phyloP scores from a whole-genome alignment of 1,284 basidiomycete species.

The Trichosporon inkin region DNA sequence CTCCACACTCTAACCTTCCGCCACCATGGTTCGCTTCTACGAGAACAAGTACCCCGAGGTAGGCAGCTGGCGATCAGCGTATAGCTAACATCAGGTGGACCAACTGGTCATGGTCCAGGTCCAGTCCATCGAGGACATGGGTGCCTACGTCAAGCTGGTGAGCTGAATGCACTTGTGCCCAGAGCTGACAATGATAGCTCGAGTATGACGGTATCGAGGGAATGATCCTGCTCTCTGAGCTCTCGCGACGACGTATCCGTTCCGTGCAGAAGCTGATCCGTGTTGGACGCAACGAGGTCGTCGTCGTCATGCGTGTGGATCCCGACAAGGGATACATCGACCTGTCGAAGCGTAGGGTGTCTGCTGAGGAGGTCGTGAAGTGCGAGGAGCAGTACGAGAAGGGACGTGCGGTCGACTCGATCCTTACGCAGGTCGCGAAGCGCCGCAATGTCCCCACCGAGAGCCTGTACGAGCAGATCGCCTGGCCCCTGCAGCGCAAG shows the following conservation, averaged over 20 bases:
- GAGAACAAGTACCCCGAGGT: slow-evolving; percentile 55
- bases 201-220: slow-evolving; percentile 99
- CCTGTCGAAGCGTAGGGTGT: slow-evolving; percentile 98
- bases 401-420: slow-evolving; percentile 89
- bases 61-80: slow-evolving; percentile 3
- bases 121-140: slow-evolving; percentile 98
- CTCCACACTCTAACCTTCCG: not conserved
- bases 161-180: too few relatives aligned
- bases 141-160: slow-evolving; percentile 96
- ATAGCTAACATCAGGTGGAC: slow-evolving; percentile 61
- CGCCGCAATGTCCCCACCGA: slow-evolving; percentile 59
- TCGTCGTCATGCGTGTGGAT: slow-evolving; percentile 96
- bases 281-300: slow-evolving; percentile 96
- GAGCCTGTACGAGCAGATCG: slow-evolving; percentile 81
- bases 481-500: slow-evolving; percentile 87
- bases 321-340: slow-evolving; percentile 99
- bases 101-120: slow-evolving; percentile 99
- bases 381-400: slow-evolving; percentile 99
- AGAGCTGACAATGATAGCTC: slow-evolving; percentile 57
- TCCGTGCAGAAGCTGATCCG: slow-evolving; percentile 98
- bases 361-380: slow-evolving; percentile 95
- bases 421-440: slow-evolving; percentile 89
- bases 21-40: slow-evolving; percentile 51
- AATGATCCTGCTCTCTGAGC: slow-evolving; percentile 97
- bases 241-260: slow-evolving; percentile 92